Evolutionary conservation across 257 asterid genomes (phyloP), one percentile per base, ranked within the genome.

Genomic region (Fraxinus quadrangulata): DNA sequence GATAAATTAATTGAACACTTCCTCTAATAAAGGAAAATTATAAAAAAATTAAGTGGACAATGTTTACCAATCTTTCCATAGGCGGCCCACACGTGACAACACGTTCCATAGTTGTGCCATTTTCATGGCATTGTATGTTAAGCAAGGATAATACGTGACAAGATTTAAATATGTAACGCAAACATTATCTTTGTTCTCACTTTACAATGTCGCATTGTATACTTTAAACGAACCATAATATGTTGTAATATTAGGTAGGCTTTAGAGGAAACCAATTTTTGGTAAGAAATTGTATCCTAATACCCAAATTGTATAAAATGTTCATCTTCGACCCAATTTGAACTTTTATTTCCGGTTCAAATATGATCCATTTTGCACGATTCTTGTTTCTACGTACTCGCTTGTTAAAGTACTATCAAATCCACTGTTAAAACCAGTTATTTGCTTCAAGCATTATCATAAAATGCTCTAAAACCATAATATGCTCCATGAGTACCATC

Each of bases 301-400:
- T 51, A 51, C 5, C 8, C 24, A 4, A n/a, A 0, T n/a, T 6
- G 66, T 56, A 3, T 7, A 56, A 78, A 33, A 80, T 90, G 95
- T 94, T 90, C 97, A 89, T 88, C 93, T 86, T 94, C 71, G 17
- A n/a, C 45, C 19, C 71, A 70, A 11, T 82, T 88, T 73, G 74
- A 82, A 80, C 34, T 56, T 67, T 71, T 10, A 67, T 56, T 81
- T 86, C 5, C 16, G 2, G 30, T 28, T n/a, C 81, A 87, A 88
- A 88, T 73, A 81, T 14, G 3, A 34, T 81, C 74, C 28, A 81
- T 83, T 84, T 92, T 59, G 6, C 49, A 11, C n/a, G 47, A 84
- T 89, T 94, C 73, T 85, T 34, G 82, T 19, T 84, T 83, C 89
- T 39, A 72, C 7, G 21, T 16, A 42, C 59, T 82, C 89, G 76